These are phyloP conservation scores for Cicer cuneatum DNA, from an alignment of 306 rosid species.

Conservation along the genomic window DNA sequence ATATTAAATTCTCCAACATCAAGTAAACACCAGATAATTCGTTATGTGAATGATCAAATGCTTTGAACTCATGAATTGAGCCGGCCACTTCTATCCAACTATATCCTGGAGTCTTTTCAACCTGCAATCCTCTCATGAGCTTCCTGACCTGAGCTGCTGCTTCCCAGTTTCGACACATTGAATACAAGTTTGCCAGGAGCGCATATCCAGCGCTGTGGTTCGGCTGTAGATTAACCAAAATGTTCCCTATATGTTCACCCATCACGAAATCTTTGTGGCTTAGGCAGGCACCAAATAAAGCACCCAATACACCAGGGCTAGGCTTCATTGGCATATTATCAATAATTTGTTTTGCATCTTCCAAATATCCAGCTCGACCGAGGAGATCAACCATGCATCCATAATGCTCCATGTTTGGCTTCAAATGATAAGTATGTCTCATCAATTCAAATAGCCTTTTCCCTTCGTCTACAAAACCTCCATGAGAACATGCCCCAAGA, in stretches of 20 bases:
- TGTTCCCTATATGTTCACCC: constrained; percentile 52
- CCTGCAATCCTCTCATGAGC: constrained; percentile 48
- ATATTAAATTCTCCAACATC: constrained; percentile 36
- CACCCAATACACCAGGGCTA: constrained; percentile 45
- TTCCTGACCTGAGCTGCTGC: constrained; percentile 54
- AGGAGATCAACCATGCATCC: constrained; percentile 63
- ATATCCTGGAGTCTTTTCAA: constrained; percentile 53
- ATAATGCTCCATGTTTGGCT: constrained; percentile 56
- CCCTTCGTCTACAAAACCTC: constrained; percentile 53
- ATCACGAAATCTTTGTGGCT: constrained; percentile 48
- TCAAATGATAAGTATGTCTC: constrained; percentile 44
- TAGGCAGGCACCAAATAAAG: constrained; percentile 54
- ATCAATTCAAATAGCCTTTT: constrained; percentile 46
- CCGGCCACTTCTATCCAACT: constrained; percentile 56
- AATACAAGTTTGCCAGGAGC: constrained; percentile 53
- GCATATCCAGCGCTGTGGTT: constrained; percentile 49
- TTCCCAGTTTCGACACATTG: constrained; percentile 53
- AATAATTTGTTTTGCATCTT: constrained; percentile 52
- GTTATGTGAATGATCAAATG: constrained; percentile 47
- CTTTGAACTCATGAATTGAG: constrained; percentile 46
- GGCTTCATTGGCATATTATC: constrained; percentile 58
- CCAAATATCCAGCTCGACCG: constrained; percentile 54
- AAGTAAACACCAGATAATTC: constrained; percentile 36
- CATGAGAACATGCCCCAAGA: constrained; percentile 58
- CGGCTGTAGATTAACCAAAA: constrained; percentile 45